phyloP scores from a whole-genome alignment of 345 rosid species.

The Microcos paniculata region DNA sequence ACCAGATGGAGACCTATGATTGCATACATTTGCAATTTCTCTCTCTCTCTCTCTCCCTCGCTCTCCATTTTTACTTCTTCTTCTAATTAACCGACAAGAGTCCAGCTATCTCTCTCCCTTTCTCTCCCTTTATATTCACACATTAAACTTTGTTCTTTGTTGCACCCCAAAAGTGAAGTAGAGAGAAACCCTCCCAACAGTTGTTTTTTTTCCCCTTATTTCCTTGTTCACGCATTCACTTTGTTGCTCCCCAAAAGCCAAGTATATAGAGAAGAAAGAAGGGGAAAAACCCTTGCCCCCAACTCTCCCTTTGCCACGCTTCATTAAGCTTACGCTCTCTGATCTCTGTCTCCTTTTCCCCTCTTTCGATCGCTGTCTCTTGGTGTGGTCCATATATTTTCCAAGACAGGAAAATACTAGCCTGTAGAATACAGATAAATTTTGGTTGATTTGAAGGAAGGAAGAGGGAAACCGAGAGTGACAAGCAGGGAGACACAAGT shows the following conservation, averaged over 20 bases:
- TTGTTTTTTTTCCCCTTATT: neutral
- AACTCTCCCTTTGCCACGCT: conserved; percentile 28
- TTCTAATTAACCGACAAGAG: conserved; percentile 33
- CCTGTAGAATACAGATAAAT: conserved; percentile 14
- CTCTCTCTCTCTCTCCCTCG: neutral
- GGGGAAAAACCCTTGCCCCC: conserved; percentile 14
- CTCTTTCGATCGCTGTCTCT: neutral
- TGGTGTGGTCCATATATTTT: conserved; percentile 1
- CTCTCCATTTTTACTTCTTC: neutral
- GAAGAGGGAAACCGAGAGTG: conserved; percentile 4
- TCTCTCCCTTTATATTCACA: conserved; percentile 34
- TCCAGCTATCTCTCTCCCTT: conserved; percentile 4
- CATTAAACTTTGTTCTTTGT: conserved; percentile 43
- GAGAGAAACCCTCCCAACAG: conserved; percentile 21
- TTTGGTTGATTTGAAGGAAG: conserved; percentile 14
- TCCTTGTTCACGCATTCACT: conserved; percentile 20
- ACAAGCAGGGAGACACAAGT: neutral
- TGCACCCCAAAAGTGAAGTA: conserved; percentile 58
- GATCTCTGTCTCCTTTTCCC: conserved; percentile 14
- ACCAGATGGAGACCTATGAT: conserved; percentile 37
- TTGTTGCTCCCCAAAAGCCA: conserved; percentile 40
- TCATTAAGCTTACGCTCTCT: conserved; percentile 20
- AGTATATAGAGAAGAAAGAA: conserved; percentile 1
- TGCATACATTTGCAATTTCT: neutral
- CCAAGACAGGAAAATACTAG: neutral